phyloP scores from a whole-genome alignment of 208 protist genomes.

The Trypanosoma lewisi region DNA sequence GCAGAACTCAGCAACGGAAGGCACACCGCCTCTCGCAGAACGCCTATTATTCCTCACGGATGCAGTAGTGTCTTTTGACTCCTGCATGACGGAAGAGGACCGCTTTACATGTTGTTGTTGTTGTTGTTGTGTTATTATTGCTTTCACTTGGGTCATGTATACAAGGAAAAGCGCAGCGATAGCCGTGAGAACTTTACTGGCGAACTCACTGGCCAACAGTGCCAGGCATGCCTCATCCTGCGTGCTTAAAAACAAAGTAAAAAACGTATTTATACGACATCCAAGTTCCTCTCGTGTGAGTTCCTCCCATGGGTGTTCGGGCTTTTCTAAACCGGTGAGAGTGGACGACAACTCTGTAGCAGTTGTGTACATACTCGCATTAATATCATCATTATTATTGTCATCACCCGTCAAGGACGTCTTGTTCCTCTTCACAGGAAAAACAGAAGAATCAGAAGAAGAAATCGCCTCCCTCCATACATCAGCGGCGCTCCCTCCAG shows the following conservation, averaged over 20 bases:
- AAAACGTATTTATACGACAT: slow-evolving; percentile 33
- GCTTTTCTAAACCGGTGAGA: neutral
- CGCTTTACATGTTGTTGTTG: neutral
- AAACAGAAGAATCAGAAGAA: neutral
- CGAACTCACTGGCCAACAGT: slow-evolving; percentile 52
- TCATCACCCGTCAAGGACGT: neutral
- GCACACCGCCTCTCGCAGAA: neutral
- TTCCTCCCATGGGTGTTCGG: neutral
- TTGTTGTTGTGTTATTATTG: neutral
- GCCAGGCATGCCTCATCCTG: slow-evolving; percentile 44
- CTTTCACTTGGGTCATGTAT: slow-evolving; percentile 25
- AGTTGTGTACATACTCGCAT: too few relatives aligned
- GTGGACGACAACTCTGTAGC: neutral
- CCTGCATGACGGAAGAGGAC: neutral
- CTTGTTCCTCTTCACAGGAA: neutral
- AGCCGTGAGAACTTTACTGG: slow-evolving; percentile 45
- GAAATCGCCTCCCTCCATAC: neutral
- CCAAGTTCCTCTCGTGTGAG: slow-evolving; percentile 14
- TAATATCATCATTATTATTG: neutral
- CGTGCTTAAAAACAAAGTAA: slow-evolving; percentile 37
- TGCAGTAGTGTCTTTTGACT: neutral
- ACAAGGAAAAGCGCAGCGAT: slow-evolving; percentile 24
- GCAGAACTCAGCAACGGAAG: neutral
- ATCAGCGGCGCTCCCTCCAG: neutral
- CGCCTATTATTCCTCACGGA: neutral